phyloP scores from a whole-genome alignment of 257 asterid species.

The Lithospermum erythrorhizon region DNA sequence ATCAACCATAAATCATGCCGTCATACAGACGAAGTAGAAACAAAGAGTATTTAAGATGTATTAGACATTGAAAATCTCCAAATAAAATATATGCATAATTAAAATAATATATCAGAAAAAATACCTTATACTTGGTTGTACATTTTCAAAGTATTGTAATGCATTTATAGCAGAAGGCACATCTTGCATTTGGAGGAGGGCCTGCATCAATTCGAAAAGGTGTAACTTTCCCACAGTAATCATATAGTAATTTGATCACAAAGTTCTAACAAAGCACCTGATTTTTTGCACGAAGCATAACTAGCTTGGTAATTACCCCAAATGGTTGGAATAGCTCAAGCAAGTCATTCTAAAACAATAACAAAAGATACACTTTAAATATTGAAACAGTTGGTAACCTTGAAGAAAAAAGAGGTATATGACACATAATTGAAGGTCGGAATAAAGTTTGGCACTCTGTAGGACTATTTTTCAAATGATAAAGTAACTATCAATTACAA shows the following conservation, averaged over 20 bases:
- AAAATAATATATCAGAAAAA: not conserved
- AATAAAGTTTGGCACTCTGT: not conserved
- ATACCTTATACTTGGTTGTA: constrained; percentile 90
- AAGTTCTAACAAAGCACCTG: constrained; percentile 47
- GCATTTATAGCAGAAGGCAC: constrained; percentile 79
- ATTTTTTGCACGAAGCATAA: constrained; percentile 97
- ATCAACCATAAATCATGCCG: constrained; percentile 4
- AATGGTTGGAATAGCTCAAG: constrained; percentile 97
- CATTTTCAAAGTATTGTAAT: constrained; percentile 69
- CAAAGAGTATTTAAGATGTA: constrained; percentile 2
- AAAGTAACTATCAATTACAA: too few relatives aligned
- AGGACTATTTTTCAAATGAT: too few relatives aligned
- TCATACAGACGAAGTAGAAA: not conserved
- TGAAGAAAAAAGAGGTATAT: too few relatives aligned
- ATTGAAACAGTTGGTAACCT: too few relatives aligned
- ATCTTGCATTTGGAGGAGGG: constrained; percentile 99
- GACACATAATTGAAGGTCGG: not conserved
- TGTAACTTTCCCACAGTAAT: constrained; percentile 1
- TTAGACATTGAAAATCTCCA: not conserved
- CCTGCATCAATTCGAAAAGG: constrained; percentile 35
- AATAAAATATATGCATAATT: not conserved
- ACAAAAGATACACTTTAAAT: not conserved
- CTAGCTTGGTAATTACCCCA: constrained; percentile 85
- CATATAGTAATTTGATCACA: not conserved
- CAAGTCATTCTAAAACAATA: constrained; percentile 64